Percentiles rank a stretch among this genome's conserved stretches.
Evolutionary conservation across 2,329 filamentous ascomycete species (phyloP).

Genomic region (Berkeleyomyces rouxiae): DNA sequence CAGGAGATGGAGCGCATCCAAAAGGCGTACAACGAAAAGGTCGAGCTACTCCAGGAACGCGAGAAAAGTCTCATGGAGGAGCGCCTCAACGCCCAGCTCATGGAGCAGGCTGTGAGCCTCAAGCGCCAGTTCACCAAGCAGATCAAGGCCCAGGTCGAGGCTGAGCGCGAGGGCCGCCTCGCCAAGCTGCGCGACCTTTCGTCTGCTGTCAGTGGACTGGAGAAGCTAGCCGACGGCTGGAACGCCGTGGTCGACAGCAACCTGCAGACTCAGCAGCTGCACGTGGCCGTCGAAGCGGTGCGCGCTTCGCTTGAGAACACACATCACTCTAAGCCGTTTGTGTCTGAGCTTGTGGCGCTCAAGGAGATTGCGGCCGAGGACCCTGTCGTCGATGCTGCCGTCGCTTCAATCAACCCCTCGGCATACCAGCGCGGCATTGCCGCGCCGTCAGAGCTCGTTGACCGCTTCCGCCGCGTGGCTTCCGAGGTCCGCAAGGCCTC

Average conservation of each 20-base stretch:
- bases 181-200: conserved; percentile 72
- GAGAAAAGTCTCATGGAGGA: conserved; percentile 69
- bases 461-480: conserved; percentile 88
- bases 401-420: conserved; percentile 85
- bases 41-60: conserved; percentile 62
- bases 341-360: conserved; percentile 81
- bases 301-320: conserved; percentile 65
- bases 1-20: conserved; percentile 68
- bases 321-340: conserved; percentile 60
- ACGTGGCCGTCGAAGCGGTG: conserved; percentile 88
- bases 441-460: conserved; percentile 69
- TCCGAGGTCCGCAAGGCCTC: conserved; percentile 86
- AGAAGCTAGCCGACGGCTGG: conserved; percentile 77
- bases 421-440: conserved; percentile 89
- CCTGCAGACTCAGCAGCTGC: conserved; percentile 85
- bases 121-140: conserved; percentile 71
- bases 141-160: conserved; percentile 67
- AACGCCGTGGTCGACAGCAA: conserved; percentile 80
- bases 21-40: conserved; percentile 60
- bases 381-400: conserved; percentile 76
- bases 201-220: conserved; percentile 61
- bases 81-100: conserved; percentile 65
- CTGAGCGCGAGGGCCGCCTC: conserved; percentile 72
- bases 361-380: conserved; percentile 81
- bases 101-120: conserved; percentile 78